Base-by-base conservation (phyloP, 768 basidiomycete genomes). In the Hebeloma cylindrosporum region DNA sequence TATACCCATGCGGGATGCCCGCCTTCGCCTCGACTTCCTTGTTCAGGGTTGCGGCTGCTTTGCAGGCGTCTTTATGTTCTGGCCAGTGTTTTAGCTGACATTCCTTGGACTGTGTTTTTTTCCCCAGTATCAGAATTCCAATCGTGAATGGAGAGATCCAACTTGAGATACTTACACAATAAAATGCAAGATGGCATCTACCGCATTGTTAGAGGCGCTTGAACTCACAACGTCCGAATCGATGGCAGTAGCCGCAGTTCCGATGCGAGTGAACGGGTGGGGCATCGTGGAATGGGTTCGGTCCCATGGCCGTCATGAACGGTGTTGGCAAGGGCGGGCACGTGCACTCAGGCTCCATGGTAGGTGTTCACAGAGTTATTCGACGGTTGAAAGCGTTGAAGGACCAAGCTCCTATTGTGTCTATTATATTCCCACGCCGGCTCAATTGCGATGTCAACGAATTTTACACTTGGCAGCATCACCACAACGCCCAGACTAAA, bases 71-170 rank as follows among this genome's bases (percentile, higher is more conserved):
- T 23, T 42, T 33, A 8, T 42, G 40, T 17, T 42, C 11, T 7
- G 30, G 18, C 30, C 40, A 42, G 40, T 42, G 40, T 4, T 20
- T 25, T n/a, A 11, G 21, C 14, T 42, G 40, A 17, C 40, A 42
- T 16, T 42, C 40, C 21, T 31, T 31, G 6, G 40, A 41, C 40
- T 41, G 14, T 16, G n/a, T 5, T 7, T n/a, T n/a, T n/a, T n/a
- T n/a, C n/a, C n/a, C n/a, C n/a, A n/a, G n/a, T 10, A 20, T 5
- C 10, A 31, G 3, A 23, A 2, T 7, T 3, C 32, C 17, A 32
- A 22, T 16, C 16, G 13, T 2, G 9, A 14, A 14, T n/a, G 4
- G 9, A 5, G 9, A 29, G 2, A 9, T 9, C 5, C 16, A 3
- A 22, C 0, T 10, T 8, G 29, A 11, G 18, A 30, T 3, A 33